Conservation (phyloP, 306 rosid genomes). For the Abrus pulchellus region DNA sequence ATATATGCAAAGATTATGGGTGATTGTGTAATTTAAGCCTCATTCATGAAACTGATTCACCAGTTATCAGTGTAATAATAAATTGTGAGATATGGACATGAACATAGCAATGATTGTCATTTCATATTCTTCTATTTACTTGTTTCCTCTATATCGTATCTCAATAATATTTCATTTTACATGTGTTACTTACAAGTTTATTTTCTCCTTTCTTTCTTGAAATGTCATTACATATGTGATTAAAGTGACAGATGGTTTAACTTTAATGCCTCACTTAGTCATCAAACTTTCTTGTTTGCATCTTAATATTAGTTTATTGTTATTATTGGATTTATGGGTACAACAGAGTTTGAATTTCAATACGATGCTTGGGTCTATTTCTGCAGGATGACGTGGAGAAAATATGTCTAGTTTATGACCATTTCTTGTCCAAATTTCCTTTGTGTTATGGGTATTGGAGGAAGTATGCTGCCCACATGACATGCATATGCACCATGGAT, state of each 20-base stretch:
- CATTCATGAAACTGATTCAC: background rate
- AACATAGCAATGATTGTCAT: background rate
- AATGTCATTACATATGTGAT: conserved; percentile 19
- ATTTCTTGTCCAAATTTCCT: conserved; percentile 82
- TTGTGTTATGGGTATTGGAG: conserved; percentile 94
- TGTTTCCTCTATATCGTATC: background rate
- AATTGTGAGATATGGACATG: background rate
- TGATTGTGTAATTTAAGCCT: conserved; percentile 1
- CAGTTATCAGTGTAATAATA: background rate
- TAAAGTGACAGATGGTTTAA: conserved; percentile 10
- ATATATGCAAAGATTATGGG: background rate
- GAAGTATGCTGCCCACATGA: conserved; percentile 74
- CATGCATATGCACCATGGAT: conserved; percentile 63
- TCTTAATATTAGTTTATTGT: conserved; percentile 3
- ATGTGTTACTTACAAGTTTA: background rate
- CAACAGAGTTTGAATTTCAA: conserved; percentile 34
- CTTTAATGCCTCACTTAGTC: background rate
- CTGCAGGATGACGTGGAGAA: conserved; percentile 75
- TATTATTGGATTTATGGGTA: conserved; percentile 40
- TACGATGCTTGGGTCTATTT: conserved; percentile 42
- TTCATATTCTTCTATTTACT: background rate
- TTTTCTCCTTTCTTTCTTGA: conserved; percentile 7
- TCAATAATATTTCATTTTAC: conserved; percentile 8
- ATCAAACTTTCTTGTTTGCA: conserved; percentile 34
- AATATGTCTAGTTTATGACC: conserved; percentile 67